These are phyloP conservation scores for Salicornia ramosissima DNA, from an alignment of 148 eudicot genomes.

Conservation along the genomic window DNA sequence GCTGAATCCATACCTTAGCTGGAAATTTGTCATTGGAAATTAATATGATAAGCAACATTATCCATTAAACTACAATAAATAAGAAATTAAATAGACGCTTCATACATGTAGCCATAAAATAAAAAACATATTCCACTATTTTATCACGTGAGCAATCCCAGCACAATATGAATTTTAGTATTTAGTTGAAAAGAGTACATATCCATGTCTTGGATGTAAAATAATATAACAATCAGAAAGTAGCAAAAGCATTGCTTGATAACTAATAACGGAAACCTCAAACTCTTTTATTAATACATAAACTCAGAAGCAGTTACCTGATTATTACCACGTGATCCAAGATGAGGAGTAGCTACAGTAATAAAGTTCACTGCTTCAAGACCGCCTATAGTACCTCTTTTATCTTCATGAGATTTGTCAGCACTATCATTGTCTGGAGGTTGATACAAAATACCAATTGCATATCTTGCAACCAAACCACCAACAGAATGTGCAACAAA, in stretches of 20 bases:
- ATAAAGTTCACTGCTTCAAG: conserved; percentile 82
- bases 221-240: background rate
- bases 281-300: background rate
- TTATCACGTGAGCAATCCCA: too few species aligned
- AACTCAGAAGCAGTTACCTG: conserved; percentile 43
- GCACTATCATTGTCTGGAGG: conserved; percentile 28
- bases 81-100: too few species aligned
- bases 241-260: background rate
- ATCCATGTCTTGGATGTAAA: too few species aligned
- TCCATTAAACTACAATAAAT: background rate
- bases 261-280: background rate
- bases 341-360: conserved; percentile 97
- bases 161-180: too few species aligned
- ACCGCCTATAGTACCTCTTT: conserved; percentile 71
- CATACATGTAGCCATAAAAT: too few species aligned
- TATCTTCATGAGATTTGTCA: conserved; percentile 32
- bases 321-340: conserved; percentile 93
- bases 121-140: too few species aligned
- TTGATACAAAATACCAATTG: conserved; percentile 69
- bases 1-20: background rate
- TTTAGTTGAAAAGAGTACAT: too few species aligned
- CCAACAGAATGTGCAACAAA: conserved; percentile 96
- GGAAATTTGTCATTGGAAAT: background rate
- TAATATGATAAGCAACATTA: background rate
- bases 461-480: conserved; percentile 93